phyloP scores from a whole-genome alignment of 1,284 basidiomycete species.

The Tilletia setariae region DNA sequence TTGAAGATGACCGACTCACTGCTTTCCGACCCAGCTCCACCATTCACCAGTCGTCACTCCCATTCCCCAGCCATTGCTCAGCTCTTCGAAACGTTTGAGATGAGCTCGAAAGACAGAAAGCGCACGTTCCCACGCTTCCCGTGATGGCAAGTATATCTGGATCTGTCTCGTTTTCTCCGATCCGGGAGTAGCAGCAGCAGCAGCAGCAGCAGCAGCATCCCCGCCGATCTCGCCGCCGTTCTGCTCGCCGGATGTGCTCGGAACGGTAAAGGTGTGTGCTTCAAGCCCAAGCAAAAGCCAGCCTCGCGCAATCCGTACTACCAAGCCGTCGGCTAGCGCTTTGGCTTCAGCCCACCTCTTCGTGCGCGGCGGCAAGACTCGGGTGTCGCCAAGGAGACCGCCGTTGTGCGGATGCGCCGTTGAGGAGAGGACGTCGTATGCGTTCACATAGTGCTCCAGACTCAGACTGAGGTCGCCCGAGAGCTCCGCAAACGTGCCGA shows the following conservation, averaged over 20 bases:
- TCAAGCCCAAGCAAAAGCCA: slow-evolving; percentile 60
- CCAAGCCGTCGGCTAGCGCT: slow-evolving; percentile 72
- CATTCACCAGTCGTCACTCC: slow-evolving; percentile 95
- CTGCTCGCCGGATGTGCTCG: slow-evolving; percentile 58
- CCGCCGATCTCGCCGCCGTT: slow-evolving; percentile 67
- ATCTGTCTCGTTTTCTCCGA: slow-evolving; percentile 55
- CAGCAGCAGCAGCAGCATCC: not conserved
- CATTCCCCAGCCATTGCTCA: slow-evolving; percentile 90
- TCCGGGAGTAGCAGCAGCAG: no score
- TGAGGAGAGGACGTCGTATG: slow-evolving; percentile 27
- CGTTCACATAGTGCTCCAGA: slow-evolving; percentile 27
- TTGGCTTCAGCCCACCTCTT: slow-evolving; percentile 98
- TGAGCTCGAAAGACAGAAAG: slow-evolving; percentile 72
- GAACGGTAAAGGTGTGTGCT: slow-evolving; percentile 6
- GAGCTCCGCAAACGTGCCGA: slow-evolving; percentile 92
- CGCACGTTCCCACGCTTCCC: slow-evolving; percentile 15
- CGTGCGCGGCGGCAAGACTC: slow-evolving; percentile 80
- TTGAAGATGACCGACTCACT: slow-evolving; percentile 61
- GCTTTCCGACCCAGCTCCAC: slow-evolving; percentile 92
- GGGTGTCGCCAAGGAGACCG: slow-evolving; percentile 63
- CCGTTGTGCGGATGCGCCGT: slow-evolving; percentile 19
- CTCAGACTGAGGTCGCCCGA: slow-evolving; percentile 75
- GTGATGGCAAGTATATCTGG: not conserved
- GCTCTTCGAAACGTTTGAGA: slow-evolving; percentile 76
- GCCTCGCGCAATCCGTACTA: slow-evolving; percentile 56